Evolutionary conservation across 2,329 filamentous ascomycete species (phyloP).

Genomic region (Curvularia lunata): DNA sequence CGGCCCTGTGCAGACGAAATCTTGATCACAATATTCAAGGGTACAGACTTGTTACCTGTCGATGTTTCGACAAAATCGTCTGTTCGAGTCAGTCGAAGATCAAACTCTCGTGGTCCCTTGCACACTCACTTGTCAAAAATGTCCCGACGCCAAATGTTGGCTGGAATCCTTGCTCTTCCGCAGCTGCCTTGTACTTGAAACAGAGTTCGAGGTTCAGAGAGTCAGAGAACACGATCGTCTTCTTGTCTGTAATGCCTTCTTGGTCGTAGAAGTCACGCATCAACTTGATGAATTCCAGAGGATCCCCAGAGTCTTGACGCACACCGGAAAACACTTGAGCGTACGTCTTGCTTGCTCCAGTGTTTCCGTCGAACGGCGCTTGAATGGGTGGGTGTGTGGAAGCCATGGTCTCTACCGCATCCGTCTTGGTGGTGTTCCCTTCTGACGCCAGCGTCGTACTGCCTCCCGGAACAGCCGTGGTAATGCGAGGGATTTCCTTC

Average conservation of each 20-base stretch:
- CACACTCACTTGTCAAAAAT: constrained; percentile 76
- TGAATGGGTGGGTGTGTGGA: constrained; percentile 54
- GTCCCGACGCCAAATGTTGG: constrained; percentile 95
- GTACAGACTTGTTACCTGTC: constrained; percentile 81
- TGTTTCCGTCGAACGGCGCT: constrained; percentile 48
- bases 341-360: constrained; percentile 65
- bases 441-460: constrained; percentile 50
- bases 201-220: constrained; percentile 90
- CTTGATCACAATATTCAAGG: constrained; percentile 98
- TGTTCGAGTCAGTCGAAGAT: constrained; percentile 36
- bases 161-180: constrained; percentile 79
- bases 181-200: constrained; percentile 84
- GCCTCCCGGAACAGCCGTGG: constrained; percentile 51
- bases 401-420: constrained; percentile 45
- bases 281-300: constrained; percentile 75
- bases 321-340: constrained; percentile 84
- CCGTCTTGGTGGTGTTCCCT: constrained; percentile 51
- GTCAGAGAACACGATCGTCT: constrained; percentile 94
- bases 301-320: constrained; percentile 89
- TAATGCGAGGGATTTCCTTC: constrained; percentile 63
- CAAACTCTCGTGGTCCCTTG: background rate
- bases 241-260: constrained; percentile 77
- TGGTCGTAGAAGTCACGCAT: constrained; percentile 82
- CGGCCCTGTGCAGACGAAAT: constrained; percentile 82
- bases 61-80: constrained; percentile 81